Percentiles rank a stretch among this genome's conserved stretches.
Evolutionary conservation across 1,139 yeast genomes (phyloP).

Genomic region (Barnettozyma hawaiiensis): DNA sequence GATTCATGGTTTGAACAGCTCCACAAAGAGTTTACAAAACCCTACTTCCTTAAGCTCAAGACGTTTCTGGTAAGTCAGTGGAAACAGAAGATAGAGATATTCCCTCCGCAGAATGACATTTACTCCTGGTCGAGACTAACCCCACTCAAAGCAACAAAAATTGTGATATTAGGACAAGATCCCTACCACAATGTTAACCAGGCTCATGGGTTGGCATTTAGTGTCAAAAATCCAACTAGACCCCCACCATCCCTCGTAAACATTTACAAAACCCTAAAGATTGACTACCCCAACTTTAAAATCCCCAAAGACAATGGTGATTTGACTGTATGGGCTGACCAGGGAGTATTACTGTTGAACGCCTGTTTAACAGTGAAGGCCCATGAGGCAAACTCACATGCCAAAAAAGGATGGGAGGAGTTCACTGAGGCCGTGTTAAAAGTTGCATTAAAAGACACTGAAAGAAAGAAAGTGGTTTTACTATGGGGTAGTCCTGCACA

Average conservation of each 20-base stretch:
- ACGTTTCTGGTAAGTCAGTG: slow-evolving; percentile 39
- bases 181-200: slow-evolving; percentile 92
- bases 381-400: slow-evolving; percentile 89
- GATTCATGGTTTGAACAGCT: slow-evolving; percentile 72
- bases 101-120: slow-evolving; percentile 74
- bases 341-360: slow-evolving; percentile 85
- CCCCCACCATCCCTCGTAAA: slow-evolving; percentile 90
- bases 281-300: slow-evolving; percentile 68
- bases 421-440: slow-evolving; percentile 67
- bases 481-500: slow-evolving; percentile 98
- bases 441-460: slow-evolving; percentile 28
- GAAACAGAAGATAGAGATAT: slow-evolving; percentile 41
- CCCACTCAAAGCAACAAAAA: slow-evolving; percentile 68
- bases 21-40: slow-evolving; percentile 70
- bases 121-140: slow-evolving; percentile 92
- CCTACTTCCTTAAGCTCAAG: slow-evolving; percentile 76
- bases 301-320: slow-evolving; percentile 48
- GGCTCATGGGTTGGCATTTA: slow-evolving; percentile 95
- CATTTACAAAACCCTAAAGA: slow-evolving; percentile 72
- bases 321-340: slow-evolving; percentile 76
- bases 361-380: slow-evolving; percentile 90
- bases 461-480: slow-evolving; percentile 57
- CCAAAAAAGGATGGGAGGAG: slow-evolving; percentile 87
- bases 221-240: slow-evolving; percentile 75
- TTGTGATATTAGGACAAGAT: slow-evolving; percentile 88